Percentiles rank a stretch among this genome's conserved stretches.
phyloP scores from a whole-genome alignment of 2,329 filamentous ascomycete genomes.

The Tricladium varicosporioides region DNA sequence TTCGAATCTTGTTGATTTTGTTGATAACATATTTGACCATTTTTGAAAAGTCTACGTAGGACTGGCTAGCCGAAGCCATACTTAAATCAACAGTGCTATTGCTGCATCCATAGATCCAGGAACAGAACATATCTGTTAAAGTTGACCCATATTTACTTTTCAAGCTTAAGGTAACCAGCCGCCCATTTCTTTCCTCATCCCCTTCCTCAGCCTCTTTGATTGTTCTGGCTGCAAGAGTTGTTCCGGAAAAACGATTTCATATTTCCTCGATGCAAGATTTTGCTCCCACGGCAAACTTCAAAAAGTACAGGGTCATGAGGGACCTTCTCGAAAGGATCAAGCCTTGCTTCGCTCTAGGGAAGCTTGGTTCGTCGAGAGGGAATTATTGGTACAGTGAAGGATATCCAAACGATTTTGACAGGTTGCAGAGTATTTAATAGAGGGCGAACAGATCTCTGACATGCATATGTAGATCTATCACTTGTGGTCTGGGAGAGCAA shows the following conservation, averaged over 20 bases:
- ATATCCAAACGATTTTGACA: background rate
- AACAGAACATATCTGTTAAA: slow-evolving; percentile 1
- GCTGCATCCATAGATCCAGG: background rate
- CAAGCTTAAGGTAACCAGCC: background rate
- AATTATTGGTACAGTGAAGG: background rate
- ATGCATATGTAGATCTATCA: background rate
- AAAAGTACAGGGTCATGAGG: background rate
- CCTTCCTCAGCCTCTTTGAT: background rate
- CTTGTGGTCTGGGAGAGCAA: background rate
- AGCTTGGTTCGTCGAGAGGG: too few relatives aligned
- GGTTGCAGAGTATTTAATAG: too few relatives aligned
- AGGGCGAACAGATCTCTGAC: background rate
- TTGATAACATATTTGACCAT: too few relatives aligned
- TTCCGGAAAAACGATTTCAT: background rate
- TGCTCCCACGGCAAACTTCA: background rate
- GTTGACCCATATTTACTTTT: slow-evolving; percentile 6
- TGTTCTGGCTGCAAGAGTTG: too few relatives aligned
- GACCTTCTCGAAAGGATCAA: too few relatives aligned
- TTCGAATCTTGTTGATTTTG: too few relatives aligned
- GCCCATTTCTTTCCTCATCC: background rate
- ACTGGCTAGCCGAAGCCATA: too few relatives aligned
- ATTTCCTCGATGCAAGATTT: background rate
- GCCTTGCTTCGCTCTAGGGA: too few relatives aligned
- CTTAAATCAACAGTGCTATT: too few relatives aligned
- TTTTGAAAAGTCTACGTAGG: too few relatives aligned